Conservation (phyloP, 2,329 filamentous ascomycete species). For the Fusarium goolgardi region DNA sequence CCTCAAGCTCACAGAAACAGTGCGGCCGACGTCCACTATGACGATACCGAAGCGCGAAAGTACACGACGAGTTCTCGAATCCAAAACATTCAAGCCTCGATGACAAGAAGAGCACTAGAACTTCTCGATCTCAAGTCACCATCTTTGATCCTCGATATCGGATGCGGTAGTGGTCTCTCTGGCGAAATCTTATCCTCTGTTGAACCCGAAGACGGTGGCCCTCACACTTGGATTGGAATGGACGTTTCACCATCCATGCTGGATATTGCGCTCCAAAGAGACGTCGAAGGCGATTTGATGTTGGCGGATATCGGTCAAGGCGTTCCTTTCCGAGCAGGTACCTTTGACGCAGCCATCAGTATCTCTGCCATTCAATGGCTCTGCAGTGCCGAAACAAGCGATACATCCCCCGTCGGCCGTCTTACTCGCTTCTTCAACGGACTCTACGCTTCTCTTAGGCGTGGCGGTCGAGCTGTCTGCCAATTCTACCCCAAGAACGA, state of each 20-base stretch:
- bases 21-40: conserved; percentile 96
- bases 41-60: conserved; percentile 94
- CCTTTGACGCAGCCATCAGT: conserved; percentile 93
- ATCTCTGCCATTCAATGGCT: conserved; percentile 99
- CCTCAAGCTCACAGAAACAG: conserved; percentile 59
- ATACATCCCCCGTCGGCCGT: conserved; percentile 82
- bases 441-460: conserved; percentile 82
- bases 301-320: conserved; percentile 96
- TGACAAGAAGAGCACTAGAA: conserved; percentile 93
- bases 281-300: conserved; percentile 93
- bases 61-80: conserved; percentile 98
- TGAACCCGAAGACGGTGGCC: conserved; percentile 76
- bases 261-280: conserved; percentile 90
- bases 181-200: conserved; percentile 91
- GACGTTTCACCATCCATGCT: conserved; percentile 96
- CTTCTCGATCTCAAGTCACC: conserved; percentile 84
- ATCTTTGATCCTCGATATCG: conserved; percentile 94
- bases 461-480: conserved; percentile 91
- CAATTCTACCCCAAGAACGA: conserved; percentile 99
- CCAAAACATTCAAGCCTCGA: conserved; percentile 91
- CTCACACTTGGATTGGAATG: conserved; percentile 97
- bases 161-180: conserved; percentile 93
- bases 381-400: conserved; percentile 91
- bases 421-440: conserved; percentile 91
- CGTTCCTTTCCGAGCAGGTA: conserved; percentile 89